Conservation (phyloP, 306 rosid genomes). For the Cucurbita moschata region DNA sequence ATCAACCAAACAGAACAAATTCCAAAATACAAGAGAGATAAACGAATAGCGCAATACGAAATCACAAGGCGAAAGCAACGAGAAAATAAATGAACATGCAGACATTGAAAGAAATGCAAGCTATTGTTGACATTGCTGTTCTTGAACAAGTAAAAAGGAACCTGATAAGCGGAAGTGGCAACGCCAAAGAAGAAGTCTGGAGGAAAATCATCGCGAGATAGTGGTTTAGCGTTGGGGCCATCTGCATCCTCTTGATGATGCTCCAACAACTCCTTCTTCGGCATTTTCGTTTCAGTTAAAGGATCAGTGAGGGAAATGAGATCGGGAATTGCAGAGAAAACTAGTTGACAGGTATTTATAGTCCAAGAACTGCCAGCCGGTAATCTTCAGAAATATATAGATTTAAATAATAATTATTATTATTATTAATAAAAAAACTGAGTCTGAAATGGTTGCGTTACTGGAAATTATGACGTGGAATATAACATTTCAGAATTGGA, state of each 20-base stretch:
- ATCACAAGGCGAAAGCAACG: background rate
- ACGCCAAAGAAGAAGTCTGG: conserved; percentile 67
- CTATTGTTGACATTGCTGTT: background rate
- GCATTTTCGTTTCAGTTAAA: conserved; percentile 17
- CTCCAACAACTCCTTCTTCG: conserved; percentile 22
- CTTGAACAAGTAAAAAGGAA: background rate
- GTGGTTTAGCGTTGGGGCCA: conserved; percentile 10
- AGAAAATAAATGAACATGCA: background rate
- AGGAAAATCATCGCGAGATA: conserved; percentile 62
- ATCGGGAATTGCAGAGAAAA: background rate
- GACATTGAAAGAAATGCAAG: background rate
- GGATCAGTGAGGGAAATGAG: background rate
- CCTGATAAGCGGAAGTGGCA: conserved; percentile 92
- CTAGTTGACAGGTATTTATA: background rate
- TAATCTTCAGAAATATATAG: background rate
- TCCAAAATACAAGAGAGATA: background rate
- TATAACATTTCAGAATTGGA: no score
- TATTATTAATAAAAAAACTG: background rate
- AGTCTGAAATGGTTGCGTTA: background rate
- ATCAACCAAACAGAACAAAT: background rate
- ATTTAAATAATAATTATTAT: no score
- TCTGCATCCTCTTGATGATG: conserved; percentile 9
- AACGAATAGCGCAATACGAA: background rate
- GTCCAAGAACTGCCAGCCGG: background rate
- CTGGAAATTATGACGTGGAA: no score